Evolutionary conservation across 345 rosid species (phyloP), one percentile per base, ranked within the genome.

Genomic region (rapeseed (Brassica napus)): DNA sequence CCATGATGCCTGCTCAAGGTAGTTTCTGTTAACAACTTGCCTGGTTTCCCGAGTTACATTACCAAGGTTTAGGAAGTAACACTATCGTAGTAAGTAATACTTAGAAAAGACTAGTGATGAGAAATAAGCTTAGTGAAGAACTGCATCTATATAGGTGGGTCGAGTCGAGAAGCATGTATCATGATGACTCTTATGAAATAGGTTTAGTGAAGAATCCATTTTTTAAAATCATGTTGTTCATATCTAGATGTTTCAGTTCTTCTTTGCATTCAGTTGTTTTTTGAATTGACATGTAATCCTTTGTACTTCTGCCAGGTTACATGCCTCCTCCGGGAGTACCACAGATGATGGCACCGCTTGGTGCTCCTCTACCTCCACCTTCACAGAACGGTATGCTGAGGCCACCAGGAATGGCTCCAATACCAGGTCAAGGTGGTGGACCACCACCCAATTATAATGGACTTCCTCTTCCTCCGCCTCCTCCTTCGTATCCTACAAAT

Each of bases 301-400:
- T 32, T 79, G 69, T 79, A 32, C 65, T 42, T 65, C 68, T 64
- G 34, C 15, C 18, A 79, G 80, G 84, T 75, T 94, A 90, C 84
- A 52, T 74, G 77, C 80, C 87, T 54, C 86, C 77, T 71, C 90
- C 87, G 64, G 82, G 80, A 30, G 90, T 89, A 89, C 94, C 85
- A 34, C 92, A 84, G 72, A 89, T 90, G 94, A 28, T 90, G 88
- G 88, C 89, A 64, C 98, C 96, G 4, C 97, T 95, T 16, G 98
- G 98, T 86, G 94, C 98, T 78, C 89, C 97, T 73, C 58, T 89
- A 11, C 86, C 92, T 76, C 94, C 89, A n/a, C 86, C 92, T 72
- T 93, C 90, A 78, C 98, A 89, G 82, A 92, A 91, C 68, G 90
- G 94, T 72, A 69, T 86, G 68, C 91, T 88, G 5, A 88, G 94